Evolutionary conservation across 2,329 filamentous ascomycete genomes (phyloP).

Genomic region (Trichocomaceae sp.): DNA sequence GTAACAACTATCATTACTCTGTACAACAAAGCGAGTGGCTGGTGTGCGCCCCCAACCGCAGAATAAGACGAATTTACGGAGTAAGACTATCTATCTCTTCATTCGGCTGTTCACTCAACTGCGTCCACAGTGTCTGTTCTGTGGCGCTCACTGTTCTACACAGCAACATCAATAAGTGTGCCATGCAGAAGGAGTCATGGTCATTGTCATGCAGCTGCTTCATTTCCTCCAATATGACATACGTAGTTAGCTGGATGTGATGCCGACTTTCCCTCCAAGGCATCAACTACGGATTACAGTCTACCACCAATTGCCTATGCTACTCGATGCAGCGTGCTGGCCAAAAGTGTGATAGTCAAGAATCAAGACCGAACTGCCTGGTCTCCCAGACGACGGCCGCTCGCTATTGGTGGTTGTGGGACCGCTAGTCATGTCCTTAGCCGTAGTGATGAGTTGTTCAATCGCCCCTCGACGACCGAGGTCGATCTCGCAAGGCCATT

Average conservation of each 20-base stretch:
- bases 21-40: constrained; percentile 7
- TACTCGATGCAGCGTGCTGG: background rate
- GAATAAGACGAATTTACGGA: no score
- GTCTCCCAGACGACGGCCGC: constrained; percentile 11
- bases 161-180: background rate
- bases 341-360: background rate
- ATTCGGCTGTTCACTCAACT: background rate
- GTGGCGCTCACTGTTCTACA: background rate
- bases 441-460: constrained; percentile 14
- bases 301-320: background rate
- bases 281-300: no score
- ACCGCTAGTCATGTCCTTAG: constrained; percentile 12
- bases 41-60: background rate
- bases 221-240: background rate
- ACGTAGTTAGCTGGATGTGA: background rate
- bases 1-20: background rate
- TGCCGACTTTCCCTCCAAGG: background rate
- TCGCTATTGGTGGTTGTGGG: constrained; percentile 12
- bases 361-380: background rate
- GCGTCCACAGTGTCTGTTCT: no score
- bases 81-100: background rate
- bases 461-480: constrained; percentile 2
- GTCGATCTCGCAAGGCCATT: constrained; percentile 6
- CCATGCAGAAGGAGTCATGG: background rate
- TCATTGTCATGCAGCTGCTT: background rate